Evolutionary conservation across 1,284 basidiomycete genomes (phyloP).

Genomic region (Ceratobasidium sp.): DNA sequence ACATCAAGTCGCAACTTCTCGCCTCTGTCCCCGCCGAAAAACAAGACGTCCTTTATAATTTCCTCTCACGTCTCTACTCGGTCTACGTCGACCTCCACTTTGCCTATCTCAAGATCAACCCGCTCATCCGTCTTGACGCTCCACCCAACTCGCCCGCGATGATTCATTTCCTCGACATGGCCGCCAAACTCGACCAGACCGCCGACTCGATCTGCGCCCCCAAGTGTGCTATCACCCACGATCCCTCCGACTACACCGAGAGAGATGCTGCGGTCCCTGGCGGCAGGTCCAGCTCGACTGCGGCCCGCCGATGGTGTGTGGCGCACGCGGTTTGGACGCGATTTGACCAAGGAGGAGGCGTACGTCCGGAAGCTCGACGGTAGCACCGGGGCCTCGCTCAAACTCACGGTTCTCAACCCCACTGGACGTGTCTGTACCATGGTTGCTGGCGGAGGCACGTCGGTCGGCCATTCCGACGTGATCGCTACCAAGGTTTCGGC

Average conservation of each 20-base stretch:
- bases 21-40: constrained; percentile 82
- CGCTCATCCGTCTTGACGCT: constrained; percentile 93
- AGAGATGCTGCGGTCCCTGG: constrained; percentile 60
- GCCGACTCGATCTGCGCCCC: constrained; percentile 98
- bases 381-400: constrained; percentile 97
- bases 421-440: constrained; percentile 99
- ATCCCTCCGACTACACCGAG: constrained; percentile 60
- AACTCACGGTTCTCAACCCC: constrained; percentile 95
- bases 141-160: constrained; percentile 79
- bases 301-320: constrained; percentile 94
- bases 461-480: constrained; percentile 93
- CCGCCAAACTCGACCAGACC: constrained; percentile 98
- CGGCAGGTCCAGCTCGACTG: constrained; percentile 83
- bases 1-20: constrained; percentile 82
- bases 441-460: constrained; percentile 89
- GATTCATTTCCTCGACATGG: constrained; percentile 99
- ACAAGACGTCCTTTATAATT: constrained; percentile 92
- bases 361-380: constrained; percentile 99
- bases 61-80: constrained; percentile 94
- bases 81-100: constrained; percentile 99
- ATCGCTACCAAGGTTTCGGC: constrained; percentile 98
- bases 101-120: constrained; percentile 99
- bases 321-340: constrained; percentile 98
- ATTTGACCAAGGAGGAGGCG: constrained; percentile 98
- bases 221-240: constrained; percentile 88